Evolutionary conservation across 352 stramenopile genomes (phyloP).

Genomic region (Thalassiosira mediterranea): DNA sequence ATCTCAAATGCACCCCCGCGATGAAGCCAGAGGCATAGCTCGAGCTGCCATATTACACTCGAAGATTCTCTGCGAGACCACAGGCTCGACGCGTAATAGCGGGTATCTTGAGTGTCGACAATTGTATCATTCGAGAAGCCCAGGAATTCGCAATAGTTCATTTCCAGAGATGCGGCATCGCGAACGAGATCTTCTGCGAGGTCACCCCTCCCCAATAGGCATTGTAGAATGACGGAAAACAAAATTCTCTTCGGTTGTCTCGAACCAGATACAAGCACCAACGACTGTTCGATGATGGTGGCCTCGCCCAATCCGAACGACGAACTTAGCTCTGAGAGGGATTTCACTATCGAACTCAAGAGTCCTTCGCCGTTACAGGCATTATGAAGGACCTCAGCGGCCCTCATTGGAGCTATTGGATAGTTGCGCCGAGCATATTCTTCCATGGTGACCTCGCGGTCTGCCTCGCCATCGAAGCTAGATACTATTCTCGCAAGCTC

Average conservation of each 20-base stretch:
- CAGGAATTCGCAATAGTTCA: conserved; percentile 59
- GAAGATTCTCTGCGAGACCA: conserved; percentile 48
- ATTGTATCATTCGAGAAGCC: conserved; percentile 69
- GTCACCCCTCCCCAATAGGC: conserved; percentile 61
- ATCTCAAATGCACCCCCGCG: conserved; percentile 70
- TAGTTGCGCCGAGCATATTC: conserved; percentile 41
- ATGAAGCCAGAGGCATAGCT: conserved; percentile 83
- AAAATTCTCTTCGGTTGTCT: conserved; percentile 47
- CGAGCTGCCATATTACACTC: conserved; percentile 76
- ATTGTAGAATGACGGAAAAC: conserved; percentile 70
- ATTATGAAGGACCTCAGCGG: conserved; percentile 71
- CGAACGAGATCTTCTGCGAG: conserved; percentile 74
- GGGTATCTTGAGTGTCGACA: conserved; percentile 42
- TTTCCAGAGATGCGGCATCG: conserved; percentile 57
- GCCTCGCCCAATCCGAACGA: conserved; percentile 51
- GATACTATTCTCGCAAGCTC: conserved; percentile 67
- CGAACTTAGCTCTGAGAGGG: conserved; percentile 51
- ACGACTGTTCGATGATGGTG: conserved; percentile 55
- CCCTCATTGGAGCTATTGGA: conserved; percentile 54
- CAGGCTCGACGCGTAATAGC: conserved; percentile 60
- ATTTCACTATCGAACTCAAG: conserved; percentile 47
- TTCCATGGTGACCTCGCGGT: conserved; percentile 25
- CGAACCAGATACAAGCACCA: conserved; percentile 52
- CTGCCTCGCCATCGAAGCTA: conserved; percentile 61
- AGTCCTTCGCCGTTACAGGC: conserved; percentile 67